phyloP scores from a whole-genome alignment of 1,284 basidiomycete genomes.

The Tylopilus sp. region DNA sequence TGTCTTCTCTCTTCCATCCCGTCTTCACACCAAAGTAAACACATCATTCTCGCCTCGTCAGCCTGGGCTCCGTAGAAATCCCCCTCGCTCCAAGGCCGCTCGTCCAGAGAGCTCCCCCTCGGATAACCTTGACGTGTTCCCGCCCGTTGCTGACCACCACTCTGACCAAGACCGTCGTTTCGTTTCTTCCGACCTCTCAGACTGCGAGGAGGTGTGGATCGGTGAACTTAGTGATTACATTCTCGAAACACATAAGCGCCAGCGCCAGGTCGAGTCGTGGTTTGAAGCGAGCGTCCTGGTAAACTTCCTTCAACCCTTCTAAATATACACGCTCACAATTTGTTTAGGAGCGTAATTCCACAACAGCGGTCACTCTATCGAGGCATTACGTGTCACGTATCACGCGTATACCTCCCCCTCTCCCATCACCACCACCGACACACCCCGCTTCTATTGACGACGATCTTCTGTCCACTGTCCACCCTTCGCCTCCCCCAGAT shows the following conservation, averaged over 20 bases:
- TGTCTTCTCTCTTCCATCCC: slow-evolving; percentile 28
- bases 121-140: slow-evolving; percentile 35
- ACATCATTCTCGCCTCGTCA: slow-evolving; percentile 11
- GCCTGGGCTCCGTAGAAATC: slow-evolving; percentile 41
- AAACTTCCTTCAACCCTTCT: slow-evolving; percentile 23
- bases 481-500: slow-evolving; percentile 34
- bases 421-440: slow-evolving; percentile 45
- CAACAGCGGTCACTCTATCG: slow-evolving; percentile 57
- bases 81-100: slow-evolving; percentile 40
- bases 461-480: slow-evolving; percentile 38
- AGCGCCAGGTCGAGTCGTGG: slow-evolving; percentile 65
- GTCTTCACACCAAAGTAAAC: slow-evolving; percentile 1
- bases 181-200: slow-evolving; percentile 71
- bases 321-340: slow-evolving; percentile 8
- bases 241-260: slow-evolving; percentile 65
- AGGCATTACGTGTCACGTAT: slow-evolving; percentile 63
- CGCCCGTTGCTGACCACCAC: slow-evolving; percentile 34
- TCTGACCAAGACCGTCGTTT: slow-evolving; percentile 49
- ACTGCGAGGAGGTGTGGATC: slow-evolving; percentile 71
- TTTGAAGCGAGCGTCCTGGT: slow-evolving; percentile 65
- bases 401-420: slow-evolving; percentile 53
- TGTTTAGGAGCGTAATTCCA: slow-evolving; percentile 60
- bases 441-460: slow-evolving; percentile 37
- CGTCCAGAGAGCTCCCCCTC: slow-evolving; percentile 37
- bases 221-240: slow-evolving; percentile 64